Base-by-base conservation (phyloP, 2,329 filamentous ascomycete genomes). In the Coniochaeta hoffmannii region DNA sequence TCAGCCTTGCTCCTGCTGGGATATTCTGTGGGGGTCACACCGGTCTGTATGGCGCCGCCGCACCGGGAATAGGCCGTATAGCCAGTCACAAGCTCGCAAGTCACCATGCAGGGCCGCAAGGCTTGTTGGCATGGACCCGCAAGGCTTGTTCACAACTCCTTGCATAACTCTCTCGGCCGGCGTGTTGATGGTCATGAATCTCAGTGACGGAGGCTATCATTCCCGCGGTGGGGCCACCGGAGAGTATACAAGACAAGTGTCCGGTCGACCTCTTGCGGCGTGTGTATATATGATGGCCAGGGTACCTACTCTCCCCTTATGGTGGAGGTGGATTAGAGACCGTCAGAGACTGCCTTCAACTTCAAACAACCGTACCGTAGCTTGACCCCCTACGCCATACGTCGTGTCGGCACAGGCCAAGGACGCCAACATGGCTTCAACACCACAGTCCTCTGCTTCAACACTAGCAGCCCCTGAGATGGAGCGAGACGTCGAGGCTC, bases 401-500 rank as follows among this genome's bases (percentile, higher is more conserved):
- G 41, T 46, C 15, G 41, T n/a, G n/a, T n/a, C n/a, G 30, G 11
- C 24, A 26, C 41, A 46, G 24, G 41, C 7, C 41, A 24, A 28
- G n/a, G 41, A 46, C 28, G 49, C 41, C 50, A 53, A 19, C 30
- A 56, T 56, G 55, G 38, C 60, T 54, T 62, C 61, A 58, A 61
- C 60, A 54, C 62, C 57, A 30, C 56, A 58, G 17, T 66, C 63
- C 6, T 61, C 64, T 11, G 56, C 64, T 12, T 71, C 69, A 26
- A 67, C 69, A 49, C 57, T 64, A 41, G 71, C 68, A 28, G 63
- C 64, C 31, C 68, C 69, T 15, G 70, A 71, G 17, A 62, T 62
- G 19, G 50, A 38, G 17, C 58, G 55, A 53, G 76, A 79, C 58
- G 58, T 74, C 55, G 77, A 80, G 64, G 68, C 74, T 9, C 64